Evolutionary conservation across 1,284 basidiomycete genomes (phyloP).

Genomic region (Mrakiaceae sp.): DNA sequence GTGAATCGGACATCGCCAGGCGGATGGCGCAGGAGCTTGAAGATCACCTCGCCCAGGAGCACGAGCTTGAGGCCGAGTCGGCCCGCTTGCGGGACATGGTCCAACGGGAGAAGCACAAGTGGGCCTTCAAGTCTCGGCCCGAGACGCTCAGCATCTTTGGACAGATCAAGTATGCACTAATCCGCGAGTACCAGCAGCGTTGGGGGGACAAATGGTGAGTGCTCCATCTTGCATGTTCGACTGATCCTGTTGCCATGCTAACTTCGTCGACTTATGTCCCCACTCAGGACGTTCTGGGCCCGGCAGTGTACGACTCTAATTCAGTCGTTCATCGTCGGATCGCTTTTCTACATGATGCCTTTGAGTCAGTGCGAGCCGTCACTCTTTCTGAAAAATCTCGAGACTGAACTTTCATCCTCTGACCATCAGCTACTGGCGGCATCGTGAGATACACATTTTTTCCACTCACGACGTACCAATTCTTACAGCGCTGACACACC

Average conservation of each 20-base stretch:
- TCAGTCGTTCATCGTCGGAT: constrained; percentile 21
- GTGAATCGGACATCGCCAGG: constrained; percentile 22
- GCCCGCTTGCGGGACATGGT: constrained; percentile 16
- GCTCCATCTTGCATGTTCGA: not conserved
- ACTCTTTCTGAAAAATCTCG: too few species aligned
- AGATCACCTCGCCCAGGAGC: constrained; percentile 20
- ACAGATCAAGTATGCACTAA: constrained; percentile 26
- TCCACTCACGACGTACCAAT: not conserved
- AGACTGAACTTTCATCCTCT: too few species aligned
- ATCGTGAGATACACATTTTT: not conserved
- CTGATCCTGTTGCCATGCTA: not conserved
- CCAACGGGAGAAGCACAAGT: constrained; percentile 22
- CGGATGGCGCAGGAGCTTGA: constrained; percentile 28
- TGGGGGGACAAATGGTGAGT: constrained; percentile 28
- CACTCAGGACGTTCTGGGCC: constrained; percentile 24
- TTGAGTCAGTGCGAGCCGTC: not conserved
- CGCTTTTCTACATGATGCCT: not conserved
- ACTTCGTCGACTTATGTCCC: not conserved
- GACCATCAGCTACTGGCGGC: not conserved
- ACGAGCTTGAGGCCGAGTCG: constrained; percentile 20
- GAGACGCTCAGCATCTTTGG: constrained; percentile 23
- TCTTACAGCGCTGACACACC: not conserved
- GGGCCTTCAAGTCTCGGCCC: constrained; percentile 22
- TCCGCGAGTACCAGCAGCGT: constrained; percentile 29
- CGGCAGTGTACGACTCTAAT: constrained; percentile 27